Percentiles rank a stretch among this genome's conserved stretches.
These are phyloP conservation scores for Neoascochyta sp. DNA, from an alignment of 2,329 filamentous ascomycete genomes.

Conservation along the genomic window DNA sequence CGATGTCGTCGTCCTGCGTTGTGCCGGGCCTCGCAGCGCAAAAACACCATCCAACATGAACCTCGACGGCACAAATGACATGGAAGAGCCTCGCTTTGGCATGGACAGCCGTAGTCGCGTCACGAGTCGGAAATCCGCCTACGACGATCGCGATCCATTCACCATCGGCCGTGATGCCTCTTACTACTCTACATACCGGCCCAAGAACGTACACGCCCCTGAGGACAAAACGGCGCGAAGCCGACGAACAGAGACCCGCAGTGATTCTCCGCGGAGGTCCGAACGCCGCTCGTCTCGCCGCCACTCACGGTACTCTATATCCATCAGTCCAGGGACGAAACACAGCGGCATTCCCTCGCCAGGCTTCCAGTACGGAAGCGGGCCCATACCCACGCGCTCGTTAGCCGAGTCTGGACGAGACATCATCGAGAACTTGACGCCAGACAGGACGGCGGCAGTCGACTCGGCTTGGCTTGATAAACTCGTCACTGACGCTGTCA, in stretches of 20 bases:
- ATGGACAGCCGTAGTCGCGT: conserved; percentile 11
- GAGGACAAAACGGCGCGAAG: conserved; percentile 5
- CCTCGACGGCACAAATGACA: conserved; percentile 27
- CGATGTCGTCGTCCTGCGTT: conserved; percentile 48
- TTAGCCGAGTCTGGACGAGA: conserved; percentile 1
- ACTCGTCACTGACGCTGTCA: conserved; percentile 17
- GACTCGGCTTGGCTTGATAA: conserved; percentile 17
- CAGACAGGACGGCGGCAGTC: background rate
- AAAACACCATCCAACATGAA: conserved; percentile 21
- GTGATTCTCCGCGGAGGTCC: background rate
- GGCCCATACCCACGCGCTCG: conserved; percentile 18
- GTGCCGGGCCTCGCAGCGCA: conserved; percentile 26
- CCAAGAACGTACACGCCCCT: conserved; percentile 8
- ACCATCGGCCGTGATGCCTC: background rate
- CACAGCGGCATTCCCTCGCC: conserved; percentile 6
- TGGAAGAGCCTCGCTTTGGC: conserved; percentile 10
- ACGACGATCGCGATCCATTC: conserved; percentile 16
- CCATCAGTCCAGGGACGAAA: conserved; percentile 9
- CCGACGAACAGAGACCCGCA: background rate
- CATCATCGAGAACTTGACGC: background rate
- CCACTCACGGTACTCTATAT: conserved; percentile 7
- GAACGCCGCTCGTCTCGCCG: background rate
- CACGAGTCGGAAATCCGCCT: conserved; percentile 6
- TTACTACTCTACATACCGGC: conserved; percentile 15
- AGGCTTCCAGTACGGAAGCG: conserved; percentile 26